Evolutionary conservation across 1,284 basidiomycete species (phyloP), one percentile per base, ranked within the genome.

Genomic region (Apiotrichum laibachii): DNA sequence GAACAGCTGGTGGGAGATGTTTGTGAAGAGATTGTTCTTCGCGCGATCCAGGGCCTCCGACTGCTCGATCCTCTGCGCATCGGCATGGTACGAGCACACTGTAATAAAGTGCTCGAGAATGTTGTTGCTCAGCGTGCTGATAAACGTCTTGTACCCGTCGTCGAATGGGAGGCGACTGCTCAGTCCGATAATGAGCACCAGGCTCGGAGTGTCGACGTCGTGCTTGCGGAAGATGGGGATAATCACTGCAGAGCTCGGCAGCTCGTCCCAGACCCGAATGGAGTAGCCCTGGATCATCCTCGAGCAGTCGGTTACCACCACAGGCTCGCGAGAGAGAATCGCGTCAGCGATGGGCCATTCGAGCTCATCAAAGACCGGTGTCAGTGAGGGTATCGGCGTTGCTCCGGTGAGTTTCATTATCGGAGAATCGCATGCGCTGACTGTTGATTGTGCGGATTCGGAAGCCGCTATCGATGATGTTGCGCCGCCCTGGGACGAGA

Each of bases 21-120:
- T 76, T 16, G 72, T 72, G 63, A 77, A 75, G 31, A 77, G 65
- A 33, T 70, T 42, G 21, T 65, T 72, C 64, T 77, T 79, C 2
- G 79, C 78, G 15, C 76, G 62, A 49, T 80, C 79, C n/a, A 81
- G 65, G 1, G 71, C 68, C 11, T 77, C 73, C 8, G 79, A 70
- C 37, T 80, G 77, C n/a, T 80, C 76, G 0, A 78, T 70, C 5
- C 76, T 70, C 21, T 67, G 61, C 21, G 59, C 56, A 43, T 76
- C 74, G 16, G 61, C 55, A 47, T 73, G 68, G 50, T 68, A 64
- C 0, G 63, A 63, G 26, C 65, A 56, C 0, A 69, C 65, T 9
- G 65, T 59, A 0, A 57, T 37, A 26, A 53, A 33, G n/a, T 53
- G 26, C 42, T 53, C 43, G 3, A n/a, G 9, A 21, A 44, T 21